phyloP scores from a whole-genome alignment of 306 rosid genomes.

The Gastrolobium villosum region DNA sequence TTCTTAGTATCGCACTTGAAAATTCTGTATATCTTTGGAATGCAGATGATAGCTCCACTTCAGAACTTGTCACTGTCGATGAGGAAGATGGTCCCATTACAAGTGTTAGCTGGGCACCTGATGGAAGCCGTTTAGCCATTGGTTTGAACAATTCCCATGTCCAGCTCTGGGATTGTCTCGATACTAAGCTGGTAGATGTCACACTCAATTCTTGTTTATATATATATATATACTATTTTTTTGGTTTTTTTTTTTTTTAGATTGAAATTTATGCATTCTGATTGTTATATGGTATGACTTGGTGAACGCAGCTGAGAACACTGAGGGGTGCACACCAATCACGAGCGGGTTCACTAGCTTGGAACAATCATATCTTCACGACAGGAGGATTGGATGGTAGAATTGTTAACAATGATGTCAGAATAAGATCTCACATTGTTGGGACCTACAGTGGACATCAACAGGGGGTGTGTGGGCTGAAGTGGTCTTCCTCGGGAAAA shows the following conservation, averaged over 20 bases:
- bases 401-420: too few relatives aligned
- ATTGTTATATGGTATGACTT: too few relatives aligned
- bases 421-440: too few relatives aligned
- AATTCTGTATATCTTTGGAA: conserved; percentile 67
- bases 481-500: too few relatives aligned
- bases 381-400: too few relatives aligned
- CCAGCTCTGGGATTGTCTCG: conserved; percentile 70
- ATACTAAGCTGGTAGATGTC: conserved; percentile 54
- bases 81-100: conserved; percentile 70
- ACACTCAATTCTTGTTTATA: background rate
- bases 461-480: too few relatives aligned
- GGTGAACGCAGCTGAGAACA: too few relatives aligned
- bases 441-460: too few relatives aligned
- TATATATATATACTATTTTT: too few relatives aligned
- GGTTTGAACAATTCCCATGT: conserved; percentile 69
- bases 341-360: too few relatives aligned
- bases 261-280: background rate
- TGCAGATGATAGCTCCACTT: conserved; percentile 60
- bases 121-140: conserved; percentile 67
- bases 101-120: conserved; percentile 72
- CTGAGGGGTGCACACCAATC: too few relatives aligned
- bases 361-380: too few relatives aligned
- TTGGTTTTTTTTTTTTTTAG: background rate
- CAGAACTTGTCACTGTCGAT: conserved; percentile 61
- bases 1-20: conserved; percentile 68